Evolutionary conservation across 2,329 filamentous ascomycete genomes (phyloP).

Genomic region (Aspergillus pseudoterreus): DNA sequence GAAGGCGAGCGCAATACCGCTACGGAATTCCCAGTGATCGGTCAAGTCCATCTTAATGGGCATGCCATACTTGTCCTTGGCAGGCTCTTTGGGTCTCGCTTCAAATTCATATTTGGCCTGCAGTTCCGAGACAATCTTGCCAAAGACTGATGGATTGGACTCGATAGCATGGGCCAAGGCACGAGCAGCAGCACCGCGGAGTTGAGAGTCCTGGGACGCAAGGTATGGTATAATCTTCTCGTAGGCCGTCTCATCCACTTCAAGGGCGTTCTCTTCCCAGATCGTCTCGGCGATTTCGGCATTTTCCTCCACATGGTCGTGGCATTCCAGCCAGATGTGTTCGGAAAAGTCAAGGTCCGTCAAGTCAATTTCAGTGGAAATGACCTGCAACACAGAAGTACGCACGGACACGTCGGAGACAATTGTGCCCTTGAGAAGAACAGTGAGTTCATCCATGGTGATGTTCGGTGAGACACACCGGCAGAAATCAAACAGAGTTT

Average conservation of each 20-base stretch:
- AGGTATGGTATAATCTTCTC: slow-evolving; percentile 72
- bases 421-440: slow-evolving; percentile 74
- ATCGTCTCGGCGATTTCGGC: slow-evolving; percentile 77
- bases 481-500: slow-evolving; percentile 83
- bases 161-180: slow-evolving; percentile 72
- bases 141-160: slow-evolving; percentile 57
- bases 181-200: slow-evolving; percentile 78
- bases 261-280: slow-evolving; percentile 89
- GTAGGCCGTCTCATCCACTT: slow-evolving; percentile 63
- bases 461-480: slow-evolving; percentile 83
- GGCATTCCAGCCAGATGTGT: slow-evolving; percentile 88
- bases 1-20: slow-evolving; percentile 84
- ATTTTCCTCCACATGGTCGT: slow-evolving; percentile 89
- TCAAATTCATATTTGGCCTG: slow-evolving; percentile 71
- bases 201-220: slow-evolving; percentile 72
- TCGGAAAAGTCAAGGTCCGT: slow-evolving; percentile 81
- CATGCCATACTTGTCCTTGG: slow-evolving; percentile 93
- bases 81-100: slow-evolving; percentile 75
- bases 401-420: slow-evolving; percentile 77
- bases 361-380: slow-evolving; percentile 88
- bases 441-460: slow-evolving; percentile 64
- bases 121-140: slow-evolving; percentile 61
- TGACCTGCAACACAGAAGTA: slow-evolving; percentile 80
- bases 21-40: slow-evolving; percentile 87
- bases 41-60: slow-evolving; percentile 80